phyloP scores from a whole-genome alignment of 176 grass and related monocot species.

The Oryza coarctata region DNA sequence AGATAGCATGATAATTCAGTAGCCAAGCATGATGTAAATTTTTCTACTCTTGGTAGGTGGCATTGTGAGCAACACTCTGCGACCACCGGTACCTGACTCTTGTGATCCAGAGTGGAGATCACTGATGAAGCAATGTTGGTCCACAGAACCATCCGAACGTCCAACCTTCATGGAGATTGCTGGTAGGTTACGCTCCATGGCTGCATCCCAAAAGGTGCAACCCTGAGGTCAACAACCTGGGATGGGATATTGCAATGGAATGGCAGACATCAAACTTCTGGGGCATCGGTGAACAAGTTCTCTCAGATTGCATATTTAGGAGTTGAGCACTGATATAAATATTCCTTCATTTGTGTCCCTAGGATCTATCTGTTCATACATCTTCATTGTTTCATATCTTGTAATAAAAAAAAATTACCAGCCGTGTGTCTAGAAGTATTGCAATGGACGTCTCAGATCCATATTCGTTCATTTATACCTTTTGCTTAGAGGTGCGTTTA shows the following conservation, averaged over 20 bases:
- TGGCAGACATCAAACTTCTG: not conserved
- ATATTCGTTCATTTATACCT: conserved; percentile 79
- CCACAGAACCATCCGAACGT: conserved; percentile 72
- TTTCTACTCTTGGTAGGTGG: conserved; percentile 55
- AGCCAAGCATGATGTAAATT: not conserved
- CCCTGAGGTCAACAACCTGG: conserved; percentile 28
- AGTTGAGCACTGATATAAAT: conserved; percentile 26
- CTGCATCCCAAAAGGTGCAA: conserved; percentile 59
- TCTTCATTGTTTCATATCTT: conserved; percentile 56
- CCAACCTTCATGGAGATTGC: conserved; percentile 82
- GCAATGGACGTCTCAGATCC: conserved; percentile 42
- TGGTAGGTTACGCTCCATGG: conserved; percentile 73
- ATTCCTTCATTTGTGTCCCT: conserved; percentile 34
- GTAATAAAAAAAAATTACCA: conserved; percentile 48
- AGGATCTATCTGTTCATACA: conserved; percentile 60
- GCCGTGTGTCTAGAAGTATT: conserved; percentile 38
- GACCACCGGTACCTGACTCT: conserved; percentile 69
- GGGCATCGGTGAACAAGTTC: not conserved
- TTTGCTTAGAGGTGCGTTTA: conserved; percentile 49
- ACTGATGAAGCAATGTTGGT: conserved; percentile 98
- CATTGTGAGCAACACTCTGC: conserved; percentile 79
- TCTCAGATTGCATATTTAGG: conserved; percentile 23
- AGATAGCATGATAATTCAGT: not conserved
- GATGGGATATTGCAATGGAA: not conserved
- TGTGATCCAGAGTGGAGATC: conserved; percentile 90